Percentiles rank a stretch among this genome's conserved stretches.
phyloP scores from a whole-genome alignment of 495 filamentous ascomycete genomes.

The Penicillium arizonense region DNA sequence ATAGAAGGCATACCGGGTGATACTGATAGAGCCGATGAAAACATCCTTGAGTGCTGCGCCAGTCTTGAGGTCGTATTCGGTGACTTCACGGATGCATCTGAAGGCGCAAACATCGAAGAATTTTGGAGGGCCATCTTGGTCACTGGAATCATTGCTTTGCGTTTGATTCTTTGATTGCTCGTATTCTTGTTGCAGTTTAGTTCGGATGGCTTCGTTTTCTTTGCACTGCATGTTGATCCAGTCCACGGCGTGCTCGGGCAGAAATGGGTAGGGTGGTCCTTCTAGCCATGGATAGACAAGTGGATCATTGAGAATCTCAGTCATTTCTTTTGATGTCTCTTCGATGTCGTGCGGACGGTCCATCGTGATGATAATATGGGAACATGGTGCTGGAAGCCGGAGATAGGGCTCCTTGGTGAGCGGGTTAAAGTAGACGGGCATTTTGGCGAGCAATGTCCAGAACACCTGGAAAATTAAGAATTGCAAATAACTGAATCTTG shows the following conservation, averaged over 20 bases:
- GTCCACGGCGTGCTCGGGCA: slow-evolving; percentile 13
- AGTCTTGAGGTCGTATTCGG: background rate
- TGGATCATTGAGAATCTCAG: slow-evolving; percentile 21
- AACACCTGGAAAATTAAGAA: background rate
- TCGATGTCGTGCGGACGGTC: slow-evolving; percentile 9
- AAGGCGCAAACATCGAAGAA: slow-evolving; percentile 25
- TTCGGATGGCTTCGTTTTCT: background rate
- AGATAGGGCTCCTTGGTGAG: slow-evolving; percentile 24
- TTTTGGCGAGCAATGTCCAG: background rate
- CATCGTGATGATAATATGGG: slow-evolving; percentile 31
- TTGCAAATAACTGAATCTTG: background rate
- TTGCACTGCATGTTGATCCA: slow-evolving; percentile 6
- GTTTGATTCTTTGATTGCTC: background rate
- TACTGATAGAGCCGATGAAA: slow-evolving; percentile 20
- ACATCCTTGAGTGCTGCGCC: slow-evolving; percentile 12
- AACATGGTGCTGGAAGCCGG: slow-evolving; percentile 20
- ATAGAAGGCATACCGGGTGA: slow-evolving; percentile 24
- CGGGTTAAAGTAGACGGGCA: slow-evolving; percentile 14
- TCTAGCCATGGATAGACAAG: slow-evolving; percentile 14
- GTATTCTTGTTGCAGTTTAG: slow-evolving; percentile 1
- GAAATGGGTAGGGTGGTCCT: slow-evolving; percentile 22
- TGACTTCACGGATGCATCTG: slow-evolving; percentile 22
- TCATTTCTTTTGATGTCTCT: slow-evolving; percentile 2
- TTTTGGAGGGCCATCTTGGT: background rate
- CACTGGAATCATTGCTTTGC: background rate